Conservation (phyloP, 768 basidiomycete genomes). For the Mycena belliarum region DNA sequence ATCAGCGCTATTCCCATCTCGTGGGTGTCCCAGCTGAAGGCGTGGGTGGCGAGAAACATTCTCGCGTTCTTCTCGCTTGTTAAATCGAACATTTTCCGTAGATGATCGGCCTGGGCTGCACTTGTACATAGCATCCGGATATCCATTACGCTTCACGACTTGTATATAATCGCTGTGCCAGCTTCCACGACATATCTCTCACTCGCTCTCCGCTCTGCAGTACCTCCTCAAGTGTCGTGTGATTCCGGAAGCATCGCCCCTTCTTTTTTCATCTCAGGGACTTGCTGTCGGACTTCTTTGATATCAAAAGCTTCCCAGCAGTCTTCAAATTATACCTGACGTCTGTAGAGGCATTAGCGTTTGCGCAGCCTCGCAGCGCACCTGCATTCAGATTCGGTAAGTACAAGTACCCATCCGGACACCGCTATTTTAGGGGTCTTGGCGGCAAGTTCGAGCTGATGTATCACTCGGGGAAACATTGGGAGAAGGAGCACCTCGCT, state of each 20-base stretch:
- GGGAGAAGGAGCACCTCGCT: slow-evolving; percentile 4
- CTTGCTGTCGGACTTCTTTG: neutral
- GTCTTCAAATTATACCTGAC: too few relatives aligned
- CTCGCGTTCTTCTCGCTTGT: slow-evolving; percentile 26
- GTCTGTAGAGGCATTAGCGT: too few relatives aligned
- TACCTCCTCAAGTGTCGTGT: neutral
- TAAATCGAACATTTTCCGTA: slow-evolving; percentile 23
- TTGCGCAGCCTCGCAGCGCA: too few relatives aligned
- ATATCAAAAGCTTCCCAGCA: neutral
- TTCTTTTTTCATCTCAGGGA: neutral
- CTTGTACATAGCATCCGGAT: neutral
- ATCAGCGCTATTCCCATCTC: slow-evolving; percentile 16
- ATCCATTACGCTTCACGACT: neutral
- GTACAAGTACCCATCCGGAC: neutral
- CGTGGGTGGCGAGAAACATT: slow-evolving; percentile 28
- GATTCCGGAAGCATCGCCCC: neutral
- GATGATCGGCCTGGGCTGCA: neutral
- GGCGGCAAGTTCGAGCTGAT: slow-evolving; percentile 3
- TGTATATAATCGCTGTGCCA: neutral
- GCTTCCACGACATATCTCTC: neutral
- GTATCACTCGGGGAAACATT: slow-evolving; percentile 9
- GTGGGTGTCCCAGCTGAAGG: slow-evolving; percentile 23
- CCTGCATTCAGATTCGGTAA: neutral
- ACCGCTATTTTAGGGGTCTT: slow-evolving; percentile 6
- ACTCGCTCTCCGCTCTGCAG: neutral